phyloP scores from a whole-genome alignment of 805 yeast genomes.

The Metschnikowia lachancei region DNA sequence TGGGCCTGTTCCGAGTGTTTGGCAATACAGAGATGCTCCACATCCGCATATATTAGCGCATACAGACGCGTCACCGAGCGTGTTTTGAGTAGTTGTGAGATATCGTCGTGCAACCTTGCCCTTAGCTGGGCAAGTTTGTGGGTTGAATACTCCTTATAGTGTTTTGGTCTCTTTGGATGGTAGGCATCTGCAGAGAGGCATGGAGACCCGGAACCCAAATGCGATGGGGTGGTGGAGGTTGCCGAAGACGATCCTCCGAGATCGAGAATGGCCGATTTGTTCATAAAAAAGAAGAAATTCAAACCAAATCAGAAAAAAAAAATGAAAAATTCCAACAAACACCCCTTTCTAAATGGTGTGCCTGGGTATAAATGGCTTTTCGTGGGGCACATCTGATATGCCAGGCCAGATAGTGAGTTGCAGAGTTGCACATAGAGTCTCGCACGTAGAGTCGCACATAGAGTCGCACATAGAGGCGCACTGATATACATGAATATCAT shows the following conservation, averaged over 20 bases:
- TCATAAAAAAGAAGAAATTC: too few species aligned
- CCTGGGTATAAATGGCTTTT: too few species aligned
- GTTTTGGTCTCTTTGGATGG: constrained; percentile 10
- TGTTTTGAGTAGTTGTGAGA: not conserved
- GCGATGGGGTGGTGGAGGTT: constrained; percentile 5
- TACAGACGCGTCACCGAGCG: constrained; percentile 4
- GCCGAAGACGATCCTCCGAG: constrained; percentile 6
- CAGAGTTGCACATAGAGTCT: too few species aligned
- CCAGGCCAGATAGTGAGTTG: not conserved
- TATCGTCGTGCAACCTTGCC: not conserved
- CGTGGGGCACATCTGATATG: not conserved
- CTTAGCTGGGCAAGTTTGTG: constrained; percentile 6
- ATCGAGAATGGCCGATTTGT: constrained; percentile 5
- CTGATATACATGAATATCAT: too few species aligned
- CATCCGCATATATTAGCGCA: constrained; percentile 21
- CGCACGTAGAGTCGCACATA: too few species aligned
- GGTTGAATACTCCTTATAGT: constrained; percentile 4
- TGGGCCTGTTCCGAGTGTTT: constrained; percentile 35
- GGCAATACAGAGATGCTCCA: constrained; percentile 33
- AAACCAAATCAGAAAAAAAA: not conserved
- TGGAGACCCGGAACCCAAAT: constrained; percentile 15
- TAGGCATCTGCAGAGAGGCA: not conserved
- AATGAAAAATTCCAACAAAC: too few species aligned
- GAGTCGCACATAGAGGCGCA: too few species aligned
- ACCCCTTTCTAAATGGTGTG: too few species aligned